Evolutionary conservation across 768 basidiomycete genomes (phyloP).

Genomic region (Tephrocybe rancida): DNA sequence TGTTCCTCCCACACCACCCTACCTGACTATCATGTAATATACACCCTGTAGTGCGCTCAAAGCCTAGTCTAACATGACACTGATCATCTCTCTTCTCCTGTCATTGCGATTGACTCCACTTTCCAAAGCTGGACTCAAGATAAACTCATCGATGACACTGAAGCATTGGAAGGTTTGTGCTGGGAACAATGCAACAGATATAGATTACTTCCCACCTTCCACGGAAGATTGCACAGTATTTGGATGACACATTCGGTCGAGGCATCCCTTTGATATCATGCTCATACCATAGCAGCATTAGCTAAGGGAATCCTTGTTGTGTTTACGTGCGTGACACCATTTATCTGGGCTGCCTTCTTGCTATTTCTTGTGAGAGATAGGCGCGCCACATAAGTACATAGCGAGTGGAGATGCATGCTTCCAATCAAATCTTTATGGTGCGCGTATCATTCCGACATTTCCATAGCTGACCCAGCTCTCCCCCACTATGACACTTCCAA

Average conservation of each 20-base stretch:
- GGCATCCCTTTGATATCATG: conserved; percentile 29
- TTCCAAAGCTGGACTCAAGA: conserved; percentile 24
- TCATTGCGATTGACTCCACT: conserved; percentile 2
- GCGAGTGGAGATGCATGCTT: conserved; percentile 20
- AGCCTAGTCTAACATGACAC: too few species aligned
- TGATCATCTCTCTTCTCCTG: conserved; percentile 9
- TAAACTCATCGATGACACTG: conserved; percentile 38
- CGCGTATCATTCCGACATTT: conserved; percentile 22
- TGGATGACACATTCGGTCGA: conserved; percentile 35
- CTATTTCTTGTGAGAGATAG: conserved; percentile 25
- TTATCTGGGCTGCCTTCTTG: conserved; percentile 35
- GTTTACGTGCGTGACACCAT: conserved; percentile 47
- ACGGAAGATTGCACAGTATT: conserved; percentile 46
- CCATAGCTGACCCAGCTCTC: too few species aligned
- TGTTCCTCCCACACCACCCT: too few species aligned
- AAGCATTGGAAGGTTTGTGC: conserved; percentile 41
- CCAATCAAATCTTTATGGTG: conserved; percentile 30
- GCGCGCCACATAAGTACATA: conserved; percentile 33
- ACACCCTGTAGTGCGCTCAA: too few species aligned
- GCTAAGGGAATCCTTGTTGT: conserved; percentile 30
- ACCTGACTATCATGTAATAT: too few species aligned
- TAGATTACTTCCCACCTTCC: conserved; percentile 44
- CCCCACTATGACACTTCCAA: too few species aligned
- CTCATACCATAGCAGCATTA: conserved; percentile 27
- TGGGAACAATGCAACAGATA: conserved; percentile 38